Evolutionary conservation across 495 filamentous ascomycete species (phyloP), one percentile per base, ranked within the genome.

Genomic region (Penicillium diatomitis): DNA sequence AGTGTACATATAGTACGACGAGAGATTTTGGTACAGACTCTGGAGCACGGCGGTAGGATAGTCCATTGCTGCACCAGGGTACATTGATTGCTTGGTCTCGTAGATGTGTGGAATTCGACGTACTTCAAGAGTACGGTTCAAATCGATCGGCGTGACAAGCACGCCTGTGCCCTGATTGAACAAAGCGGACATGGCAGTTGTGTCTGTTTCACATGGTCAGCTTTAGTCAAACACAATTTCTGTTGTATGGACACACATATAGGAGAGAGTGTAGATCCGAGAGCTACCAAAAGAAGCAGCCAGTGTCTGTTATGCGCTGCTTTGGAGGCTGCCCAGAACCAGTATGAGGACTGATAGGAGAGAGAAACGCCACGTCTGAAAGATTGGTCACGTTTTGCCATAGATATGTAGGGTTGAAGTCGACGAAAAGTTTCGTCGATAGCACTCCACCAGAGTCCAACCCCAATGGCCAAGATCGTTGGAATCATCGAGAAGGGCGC

Each of bases 391-490:
- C 50, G 39, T 2, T 58, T 52, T 2, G 65, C 47, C 56, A 72
- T 60, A 27, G 58, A 43, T 0, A 72, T 28, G 44, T 53, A 72
- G 8, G 67, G 67, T 32, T 67, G 64, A 2, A 68, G 44, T 9
- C 57, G 62, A 6, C 62, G 58, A 20, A 68, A 62, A 9, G 44
- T 62, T 0, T 62, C 56, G 12, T 70, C 68, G 5, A 70, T 55
- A 4, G 67, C 56, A 30, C 59, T 54, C 68, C 68, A 72, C 65
- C 65, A 72, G 2, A 72, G 41, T 12, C 60, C 65, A 46, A 68
- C 47, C 3, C 11, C 57, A 45, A 38, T 52, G 33, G 55, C 60
- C 39, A 59, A 62, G 47, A 65, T 53, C 49, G 63, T 70, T 53
- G 46, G 61, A 45, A 54, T 63, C 51, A 55, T 65, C 11, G 57